phyloP scores from a whole-genome alignment of 108 stramenopile genomes.

The Cyclotella distinguenda region DNA sequence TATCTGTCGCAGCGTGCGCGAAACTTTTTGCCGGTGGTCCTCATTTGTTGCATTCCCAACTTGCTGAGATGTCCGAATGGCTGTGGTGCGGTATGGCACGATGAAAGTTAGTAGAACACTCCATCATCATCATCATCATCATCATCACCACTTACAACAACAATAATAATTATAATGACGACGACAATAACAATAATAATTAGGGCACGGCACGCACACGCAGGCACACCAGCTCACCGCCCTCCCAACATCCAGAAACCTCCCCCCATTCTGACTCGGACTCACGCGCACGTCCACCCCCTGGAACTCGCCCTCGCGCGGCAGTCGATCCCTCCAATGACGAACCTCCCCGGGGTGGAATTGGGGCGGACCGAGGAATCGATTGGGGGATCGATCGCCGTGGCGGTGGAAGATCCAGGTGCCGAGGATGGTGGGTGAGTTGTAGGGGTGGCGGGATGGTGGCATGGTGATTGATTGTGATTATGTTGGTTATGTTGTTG shows the following conservation, averaged over 20 bases:
- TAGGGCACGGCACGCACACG: too few species aligned
- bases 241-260: constrained; percentile 7
- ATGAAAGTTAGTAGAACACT: too few species aligned
- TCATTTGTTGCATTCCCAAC: constrained; percentile 66
- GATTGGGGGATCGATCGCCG: constrained; percentile 71
- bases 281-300: background rate
- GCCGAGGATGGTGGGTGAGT: constrained; percentile 56
- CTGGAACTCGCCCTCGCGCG: background rate
- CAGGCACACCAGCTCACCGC: constrained; percentile 14
- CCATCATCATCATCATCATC: too few species aligned
- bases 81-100: too few species aligned
- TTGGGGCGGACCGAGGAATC: constrained; percentile 43
- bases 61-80: constrained; percentile 77
- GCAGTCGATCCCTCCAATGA: constrained; percentile 44
- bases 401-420: constrained; percentile 79
- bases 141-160: constrained; percentile 46
- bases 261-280: constrained; percentile 1
- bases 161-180: constrained; percentile 50
- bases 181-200: constrained; percentile 48
- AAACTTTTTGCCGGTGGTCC: constrained; percentile 50
- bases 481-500: too few species aligned
- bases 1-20: constrained; percentile 50
- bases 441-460: constrained; percentile 9
- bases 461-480: background rate
- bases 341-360: constrained; percentile 41